Evolutionary conservation across 2,329 filamentous ascomycete genomes (phyloP), one percentile per base, ranked within the genome.

Genomic region (Dothideomycetes sp.): DNA sequence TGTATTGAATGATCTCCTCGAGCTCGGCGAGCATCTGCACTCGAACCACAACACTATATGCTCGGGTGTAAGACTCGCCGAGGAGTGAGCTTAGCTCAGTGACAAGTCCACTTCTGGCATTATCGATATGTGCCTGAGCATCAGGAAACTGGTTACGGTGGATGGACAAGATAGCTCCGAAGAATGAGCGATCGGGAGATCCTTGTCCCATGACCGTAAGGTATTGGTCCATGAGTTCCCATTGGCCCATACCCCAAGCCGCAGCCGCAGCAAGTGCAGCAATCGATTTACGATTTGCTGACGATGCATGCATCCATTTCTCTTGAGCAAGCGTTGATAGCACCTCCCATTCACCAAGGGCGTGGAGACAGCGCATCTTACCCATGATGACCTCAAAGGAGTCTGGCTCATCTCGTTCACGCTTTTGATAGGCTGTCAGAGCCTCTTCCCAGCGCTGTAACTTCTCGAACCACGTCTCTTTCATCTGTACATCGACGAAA

Each of bases 401-500:
- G 29, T 54, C 46, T 9, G 70, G 70, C 45, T 80, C 75, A 19
- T 76, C 75, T 19, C 85, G 70, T 48, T 95, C 89, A 33, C 89
- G 82, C 55, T 85, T 81, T 52, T 91, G 84, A 56, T 96, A 96
- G 35, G 91, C 93, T 34, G 81, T 78, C 41, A 99, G 69, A 3
- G 91, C 91, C 61, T 98, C 93, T 49, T 98, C 93, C 93, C 93
- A 99, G 43, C 91, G 79, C 59, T 96, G 87, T 35, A 99, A 68
- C 65, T 95, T 96, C 62, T 98, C 93, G 50, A 95, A 98, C 91
- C 91, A 99, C 0, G 88, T 95, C 64, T 99, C 91, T 44, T 94
- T 86, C 36, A 98, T 72, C 55, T 94, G 86, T 19, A 99, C 94
- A 54, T 98, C 91, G 50, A 85, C 84, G 60, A 96, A 98, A 32